Evolutionary conservation across 2,329 filamentous ascomycete genomes (phyloP).

Genomic region (Gnomoniopsis smithogilvyi): DNA sequence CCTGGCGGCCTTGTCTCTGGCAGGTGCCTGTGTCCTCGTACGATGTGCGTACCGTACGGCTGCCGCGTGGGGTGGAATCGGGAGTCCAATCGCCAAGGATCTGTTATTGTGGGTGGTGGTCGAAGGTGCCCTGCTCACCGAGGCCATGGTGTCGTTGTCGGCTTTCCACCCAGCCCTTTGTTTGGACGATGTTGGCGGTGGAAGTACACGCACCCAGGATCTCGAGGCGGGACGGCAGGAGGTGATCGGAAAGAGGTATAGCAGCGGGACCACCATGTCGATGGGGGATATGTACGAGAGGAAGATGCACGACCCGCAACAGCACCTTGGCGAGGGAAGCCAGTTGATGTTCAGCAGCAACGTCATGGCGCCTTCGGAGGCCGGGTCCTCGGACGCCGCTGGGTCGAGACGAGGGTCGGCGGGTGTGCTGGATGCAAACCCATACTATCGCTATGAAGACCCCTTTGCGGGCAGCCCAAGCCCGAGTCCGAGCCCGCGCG

Average conservation of each 20-base stretch:
- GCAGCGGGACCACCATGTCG: conserved; percentile 8
- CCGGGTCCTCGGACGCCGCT: conserved; percentile 5
- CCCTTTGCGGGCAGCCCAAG: neutral
- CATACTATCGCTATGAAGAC: neutral
- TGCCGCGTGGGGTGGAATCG: conserved; percentile 24
- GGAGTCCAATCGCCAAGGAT: conserved; percentile 23
- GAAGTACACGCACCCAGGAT: neutral
- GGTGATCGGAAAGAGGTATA: conserved; percentile 6
- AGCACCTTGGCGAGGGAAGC: conserved; percentile 4
- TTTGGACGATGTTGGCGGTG: conserved; percentile 7
- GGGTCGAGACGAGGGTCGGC: conserved; percentile 7
- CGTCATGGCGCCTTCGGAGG: conserved; percentile 15
- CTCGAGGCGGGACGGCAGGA: neutral
- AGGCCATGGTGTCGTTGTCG: conserved; percentile 26
- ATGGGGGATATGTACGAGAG: neutral
- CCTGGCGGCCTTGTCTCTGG: conserved; percentile 23
- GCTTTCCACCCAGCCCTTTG: conserved; percentile 27
- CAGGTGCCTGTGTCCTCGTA: conserved; percentile 23
- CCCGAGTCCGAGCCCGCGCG: neutral
- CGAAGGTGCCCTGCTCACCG: conserved; percentile 28
- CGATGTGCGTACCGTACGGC: conserved; percentile 26
- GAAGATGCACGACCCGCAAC: neutral
- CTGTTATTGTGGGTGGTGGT: conserved; percentile 27
- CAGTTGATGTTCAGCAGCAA: conserved; percentile 7
- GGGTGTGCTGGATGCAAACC: neutral